Evolutionary conservation across 768 basidiomycete genomes (phyloP).

Genomic region (Butyriboletus loyo): DNA sequence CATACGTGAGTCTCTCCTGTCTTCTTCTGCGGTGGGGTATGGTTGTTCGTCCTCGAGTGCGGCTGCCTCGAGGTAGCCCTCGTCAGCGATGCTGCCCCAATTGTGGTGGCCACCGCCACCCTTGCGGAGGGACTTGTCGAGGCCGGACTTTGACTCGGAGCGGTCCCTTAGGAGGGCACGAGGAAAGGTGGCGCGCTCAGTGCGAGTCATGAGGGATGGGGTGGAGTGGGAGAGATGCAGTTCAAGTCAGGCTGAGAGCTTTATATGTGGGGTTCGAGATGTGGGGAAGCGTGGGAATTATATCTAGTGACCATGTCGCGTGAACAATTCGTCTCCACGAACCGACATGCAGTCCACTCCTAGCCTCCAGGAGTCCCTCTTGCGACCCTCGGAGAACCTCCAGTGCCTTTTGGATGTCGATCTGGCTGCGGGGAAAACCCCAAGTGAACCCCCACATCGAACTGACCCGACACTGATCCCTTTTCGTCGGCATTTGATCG

Average conservation of each 20-base stretch:
- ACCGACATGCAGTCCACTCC: slow-evolving; percentile 3
- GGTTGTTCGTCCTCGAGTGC: slow-evolving; percentile 56
- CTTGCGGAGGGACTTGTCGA: slow-evolving; percentile 71
- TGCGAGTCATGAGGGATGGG: slow-evolving; percentile 65
- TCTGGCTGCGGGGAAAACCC: slow-evolving; percentile 1
- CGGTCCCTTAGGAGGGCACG: slow-evolving; percentile 75
- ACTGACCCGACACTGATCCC: not conserved
- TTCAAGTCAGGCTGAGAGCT: not conserved
- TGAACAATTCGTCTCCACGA: not conserved
- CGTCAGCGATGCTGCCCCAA: slow-evolving; percentile 75
- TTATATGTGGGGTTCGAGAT: slow-evolving; percentile 21
- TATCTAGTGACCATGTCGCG: slow-evolving; percentile 2
- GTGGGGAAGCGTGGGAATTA: slow-evolving; percentile 31
- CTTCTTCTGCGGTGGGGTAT: slow-evolving; percentile 38
- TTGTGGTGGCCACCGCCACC: slow-evolving; percentile 79
- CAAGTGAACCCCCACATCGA: not conserved
- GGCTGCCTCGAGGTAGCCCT: slow-evolving; percentile 56
- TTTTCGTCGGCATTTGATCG: slow-evolving; percentile 28
- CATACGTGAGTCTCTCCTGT: slow-evolving; percentile 22
- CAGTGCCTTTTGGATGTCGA: slow-evolving; percentile 44
- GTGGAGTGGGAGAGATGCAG: not conserved
- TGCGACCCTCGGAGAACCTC: slow-evolving; percentile 45
- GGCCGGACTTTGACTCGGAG: slow-evolving; percentile 74
- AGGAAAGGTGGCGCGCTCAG: slow-evolving; percentile 67
- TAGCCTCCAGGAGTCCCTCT: slow-evolving; percentile 18